Evolutionary conservation across 805 yeast species (phyloP).

Genomic region (Zygoascus tannicola): DNA sequence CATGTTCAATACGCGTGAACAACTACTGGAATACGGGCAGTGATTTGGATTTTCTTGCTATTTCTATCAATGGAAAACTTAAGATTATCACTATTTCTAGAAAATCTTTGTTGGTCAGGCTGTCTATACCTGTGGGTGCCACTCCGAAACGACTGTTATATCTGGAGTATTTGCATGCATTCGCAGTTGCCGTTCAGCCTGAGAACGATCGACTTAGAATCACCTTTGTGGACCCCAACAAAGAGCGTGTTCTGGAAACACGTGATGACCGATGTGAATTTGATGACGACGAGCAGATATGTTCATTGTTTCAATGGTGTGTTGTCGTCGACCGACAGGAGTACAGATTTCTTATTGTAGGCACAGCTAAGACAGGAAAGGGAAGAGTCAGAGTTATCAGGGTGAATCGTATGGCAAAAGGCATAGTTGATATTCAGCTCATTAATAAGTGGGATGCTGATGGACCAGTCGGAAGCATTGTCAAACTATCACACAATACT

Average conservation of each 20-base stretch:
- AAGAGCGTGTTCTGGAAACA: background rate
- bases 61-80: slow-evolving; percentile 8
- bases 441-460: slow-evolving; percentile 8
- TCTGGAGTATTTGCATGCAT: slow-evolving; percentile 9
- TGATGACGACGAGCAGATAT: slow-evolving; percentile 7
- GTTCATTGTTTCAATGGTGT: slow-evolving; percentile 11
- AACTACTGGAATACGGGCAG: background rate
- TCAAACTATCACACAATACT: slow-evolving; percentile 3
- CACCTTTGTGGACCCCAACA: slow-evolving; percentile 10
- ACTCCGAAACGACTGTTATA: slow-evolving; percentile 13
- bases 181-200: slow-evolving; percentile 10
- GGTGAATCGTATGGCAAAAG: slow-evolving; percentile 6
- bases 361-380: slow-evolving; percentile 5
- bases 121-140: slow-evolving; percentile 3
- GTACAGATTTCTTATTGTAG: slow-evolving; percentile 12
- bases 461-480: slow-evolving; percentile 7
- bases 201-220: slow-evolving; percentile 1
- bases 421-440: slow-evolving; percentile 5
- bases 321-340: slow-evolving; percentile 3
- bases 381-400: slow-evolving; percentile 11
- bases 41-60: slow-evolving; percentile 3
- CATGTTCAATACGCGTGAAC: slow-evolving; percentile 1
- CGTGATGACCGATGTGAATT: slow-evolving; percentile 1
- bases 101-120: slow-evolving; percentile 4
- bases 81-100: slow-evolving; percentile 7